Evolutionary conservation across 495 filamentous ascomycete genomes (phyloP).

Genomic region (Daldinia childiae): DNA sequence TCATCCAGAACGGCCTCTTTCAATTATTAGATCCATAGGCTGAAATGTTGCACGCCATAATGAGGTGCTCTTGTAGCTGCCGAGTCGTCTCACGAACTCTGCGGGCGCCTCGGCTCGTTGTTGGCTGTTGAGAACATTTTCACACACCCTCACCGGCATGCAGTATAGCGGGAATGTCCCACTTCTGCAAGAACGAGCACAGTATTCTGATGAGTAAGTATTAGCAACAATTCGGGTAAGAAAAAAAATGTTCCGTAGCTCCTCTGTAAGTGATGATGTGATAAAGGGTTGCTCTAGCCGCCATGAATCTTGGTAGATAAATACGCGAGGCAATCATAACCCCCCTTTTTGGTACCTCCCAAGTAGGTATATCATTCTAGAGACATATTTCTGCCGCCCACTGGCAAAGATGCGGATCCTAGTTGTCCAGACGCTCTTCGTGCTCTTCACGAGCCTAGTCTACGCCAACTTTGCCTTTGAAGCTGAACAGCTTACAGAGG

Average conservation of each 20-base stretch:
- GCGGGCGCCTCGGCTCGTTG: background rate
- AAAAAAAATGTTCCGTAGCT: too few species aligned
- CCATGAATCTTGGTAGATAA: conserved; percentile 11
- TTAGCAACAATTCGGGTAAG: background rate
- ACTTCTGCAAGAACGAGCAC: conserved; percentile 6
- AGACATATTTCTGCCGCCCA: background rate
- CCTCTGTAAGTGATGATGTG: background rate
- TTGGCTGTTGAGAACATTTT: background rate
- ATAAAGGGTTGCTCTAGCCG: conserved; percentile 4
- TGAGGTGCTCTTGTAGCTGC: background rate
- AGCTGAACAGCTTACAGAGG: conserved; percentile 46
- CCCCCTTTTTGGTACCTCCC: background rate
- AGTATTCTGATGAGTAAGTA: conserved; percentile 7
- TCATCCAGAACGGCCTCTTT: background rate
- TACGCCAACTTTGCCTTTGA: conserved; percentile 51
- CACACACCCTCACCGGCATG: background rate
- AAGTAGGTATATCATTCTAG: conserved; percentile 1
- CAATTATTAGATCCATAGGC: background rate
- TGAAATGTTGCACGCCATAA: background rate
- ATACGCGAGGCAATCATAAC: background rate
- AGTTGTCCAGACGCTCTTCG: conserved; percentile 10
- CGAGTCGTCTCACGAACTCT: background rate
- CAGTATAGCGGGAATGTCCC: conserved; percentile 4
- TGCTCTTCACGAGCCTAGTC: conserved; percentile 9
- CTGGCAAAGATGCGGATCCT: conserved; percentile 16